Percentiles rank a stretch among this genome's conserved stretches.
Evolutionary conservation across 2,329 filamentous ascomycete genomes (phyloP).

Genomic region (Simplicillium aogashimaense): DNA sequence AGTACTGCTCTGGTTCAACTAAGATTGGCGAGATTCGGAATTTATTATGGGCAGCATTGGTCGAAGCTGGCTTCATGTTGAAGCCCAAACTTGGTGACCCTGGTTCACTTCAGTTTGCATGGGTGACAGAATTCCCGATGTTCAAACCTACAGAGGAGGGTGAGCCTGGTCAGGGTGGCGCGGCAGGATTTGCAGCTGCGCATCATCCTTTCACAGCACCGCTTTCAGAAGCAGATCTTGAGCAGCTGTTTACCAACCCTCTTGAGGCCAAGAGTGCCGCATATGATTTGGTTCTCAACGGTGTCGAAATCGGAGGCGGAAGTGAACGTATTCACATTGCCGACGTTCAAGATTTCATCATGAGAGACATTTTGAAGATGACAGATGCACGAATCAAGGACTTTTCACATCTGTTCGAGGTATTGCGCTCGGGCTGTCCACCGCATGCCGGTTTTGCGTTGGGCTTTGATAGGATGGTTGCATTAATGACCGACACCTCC

Average conservation of each 20-base stretch:
- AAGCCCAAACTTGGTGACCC: slow-evolving; percentile 24
- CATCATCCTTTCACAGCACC: slow-evolving; percentile 97
- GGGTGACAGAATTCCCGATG: slow-evolving; percentile 86
- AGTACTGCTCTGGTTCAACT: slow-evolving; percentile 48
- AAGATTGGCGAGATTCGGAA: slow-evolving; percentile 63
- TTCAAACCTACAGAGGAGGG: slow-evolving; percentile 64
- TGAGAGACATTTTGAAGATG: slow-evolving; percentile 78
- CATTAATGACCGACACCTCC: slow-evolving; percentile 65
- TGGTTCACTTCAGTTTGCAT: slow-evolving; percentile 56
- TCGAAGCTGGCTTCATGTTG: slow-evolving; percentile 48
- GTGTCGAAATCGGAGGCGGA: slow-evolving; percentile 86
- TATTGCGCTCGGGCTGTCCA: slow-evolving; percentile 76
- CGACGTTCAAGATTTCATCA: slow-evolving; percentile 71
- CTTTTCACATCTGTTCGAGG: slow-evolving; percentile 77
- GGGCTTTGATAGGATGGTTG: slow-evolving; percentile 80
- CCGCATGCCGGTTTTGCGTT: slow-evolving; percentile 91
- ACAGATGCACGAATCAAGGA: slow-evolving; percentile 59
- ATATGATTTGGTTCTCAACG: slow-evolving; percentile 94
- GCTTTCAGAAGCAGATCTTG: slow-evolving; percentile 59
- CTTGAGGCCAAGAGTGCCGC: slow-evolving; percentile 70
- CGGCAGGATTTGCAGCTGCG: slow-evolving; percentile 71
- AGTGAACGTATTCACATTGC: slow-evolving; percentile 86
- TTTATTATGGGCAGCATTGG: slow-evolving; percentile 58
- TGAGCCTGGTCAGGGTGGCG: slow-evolving; percentile 70
- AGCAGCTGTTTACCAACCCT: slow-evolving; percentile 63